phyloP scores from a whole-genome alignment of 2,329 filamentous ascomycete species.

The Xylariaceae sp. region DNA sequence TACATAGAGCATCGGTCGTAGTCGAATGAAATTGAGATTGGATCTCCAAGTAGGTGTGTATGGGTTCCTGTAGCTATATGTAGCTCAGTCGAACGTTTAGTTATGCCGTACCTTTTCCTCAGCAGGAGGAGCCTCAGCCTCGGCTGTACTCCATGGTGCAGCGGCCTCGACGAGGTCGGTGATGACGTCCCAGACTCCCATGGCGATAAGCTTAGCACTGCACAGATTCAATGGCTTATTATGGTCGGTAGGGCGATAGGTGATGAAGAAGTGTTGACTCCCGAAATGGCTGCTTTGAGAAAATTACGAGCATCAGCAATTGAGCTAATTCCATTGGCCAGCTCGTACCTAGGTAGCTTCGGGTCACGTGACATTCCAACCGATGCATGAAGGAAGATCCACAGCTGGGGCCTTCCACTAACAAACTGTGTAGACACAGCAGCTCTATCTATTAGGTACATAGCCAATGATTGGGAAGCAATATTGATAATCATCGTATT shows the following conservation, averaged over 20 bases:
- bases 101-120: slow-evolving; percentile 60
- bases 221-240: slow-evolving; percentile 48
- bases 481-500: neutral
- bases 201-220: slow-evolving; percentile 53
- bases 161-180: slow-evolving; percentile 70
- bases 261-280: slow-evolving; percentile 39
- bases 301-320: slow-evolving; percentile 56
- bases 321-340: slow-evolving; percentile 57
- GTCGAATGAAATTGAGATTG: neutral
- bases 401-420: too few relatives aligned
- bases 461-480: too few relatives aligned
- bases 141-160: slow-evolving; percentile 68
- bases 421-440: too few relatives aligned
- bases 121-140: slow-evolving; percentile 73
- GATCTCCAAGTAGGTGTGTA: neutral
- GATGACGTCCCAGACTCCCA: slow-evolving; percentile 72
- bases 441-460: neutral
- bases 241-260: slow-evolving; percentile 44
- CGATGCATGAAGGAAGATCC: slow-evolving; percentile 18
- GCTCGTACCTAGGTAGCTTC: slow-evolving; percentile 25
- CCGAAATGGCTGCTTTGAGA: slow-evolving; percentile 41
- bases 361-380: slow-evolving; percentile 40
- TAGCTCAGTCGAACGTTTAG: slow-evolving; percentile 19
- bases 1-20: neutral
- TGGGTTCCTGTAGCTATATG: neutral